phyloP scores from a whole-genome alignment of 2,329 filamentous ascomycete species.

The Dothideomycetes sp. region DNA sequence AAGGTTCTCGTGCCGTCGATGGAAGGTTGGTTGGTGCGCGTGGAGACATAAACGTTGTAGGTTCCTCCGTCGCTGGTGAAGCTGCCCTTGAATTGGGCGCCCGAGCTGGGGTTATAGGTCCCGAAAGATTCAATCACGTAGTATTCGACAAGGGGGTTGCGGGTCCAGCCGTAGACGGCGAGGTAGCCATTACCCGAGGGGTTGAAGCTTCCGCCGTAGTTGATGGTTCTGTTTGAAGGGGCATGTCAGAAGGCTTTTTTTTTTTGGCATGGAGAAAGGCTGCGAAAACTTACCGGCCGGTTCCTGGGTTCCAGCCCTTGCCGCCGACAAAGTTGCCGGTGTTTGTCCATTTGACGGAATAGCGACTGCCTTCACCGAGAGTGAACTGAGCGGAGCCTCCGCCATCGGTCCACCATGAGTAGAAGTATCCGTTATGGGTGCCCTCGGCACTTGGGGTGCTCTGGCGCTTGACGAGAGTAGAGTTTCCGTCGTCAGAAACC shows the following conservation, averaged over 20 bases:
- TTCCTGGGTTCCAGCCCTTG: conserved; percentile 50
- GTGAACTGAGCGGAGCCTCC: conserved; percentile 44
- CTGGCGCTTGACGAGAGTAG: conserved; percentile 24
- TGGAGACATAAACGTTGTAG: conserved; percentile 44
- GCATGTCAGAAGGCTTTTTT: neutral
- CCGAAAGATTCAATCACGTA: conserved; percentile 48
- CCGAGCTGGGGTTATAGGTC: conserved; percentile 39
- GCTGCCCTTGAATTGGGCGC: conserved; percentile 40
- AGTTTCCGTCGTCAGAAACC: conserved; percentile 8
- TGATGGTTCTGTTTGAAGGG: conserved; percentile 36
- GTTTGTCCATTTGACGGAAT: conserved; percentile 38
- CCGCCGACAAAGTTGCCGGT: conserved; percentile 48
- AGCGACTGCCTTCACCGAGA: conserved; percentile 42
- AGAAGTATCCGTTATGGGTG: conserved; percentile 50
- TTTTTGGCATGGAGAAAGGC: neutral
- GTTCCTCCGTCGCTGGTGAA: conserved; percentile 43
- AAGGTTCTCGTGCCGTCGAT: conserved; percentile 48
- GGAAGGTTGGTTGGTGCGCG: conserved; percentile 36
- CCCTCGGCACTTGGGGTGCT: conserved; percentile 41
- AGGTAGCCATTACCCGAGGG: conserved; percentile 45
- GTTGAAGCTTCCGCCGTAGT: conserved; percentile 40
- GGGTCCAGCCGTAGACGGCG: conserved; percentile 49
- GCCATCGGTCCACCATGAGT: conserved; percentile 52
- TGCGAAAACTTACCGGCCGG: conserved; percentile 32
- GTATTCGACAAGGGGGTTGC: conserved; percentile 46